A percentile compares a stretch with the other conserved stretches of the same genome.
Conservation (phyloP, 495 filamentous ascomycete genomes). For the Penicillium tannophilum region DNA sequence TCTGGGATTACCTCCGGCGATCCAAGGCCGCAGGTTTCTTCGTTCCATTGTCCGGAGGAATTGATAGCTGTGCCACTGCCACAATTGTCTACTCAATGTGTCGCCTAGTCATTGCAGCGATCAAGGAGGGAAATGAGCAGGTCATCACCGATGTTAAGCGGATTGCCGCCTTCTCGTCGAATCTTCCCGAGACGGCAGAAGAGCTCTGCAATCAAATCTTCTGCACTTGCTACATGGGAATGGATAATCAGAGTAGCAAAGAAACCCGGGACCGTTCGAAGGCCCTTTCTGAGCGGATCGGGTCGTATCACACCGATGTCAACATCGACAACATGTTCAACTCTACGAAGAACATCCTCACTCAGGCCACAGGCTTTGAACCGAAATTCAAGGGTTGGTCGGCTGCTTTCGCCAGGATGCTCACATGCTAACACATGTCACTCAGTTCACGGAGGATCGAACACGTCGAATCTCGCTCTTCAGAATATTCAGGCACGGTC, state of each 20-base stretch:
- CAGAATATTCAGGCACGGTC: conserved; percentile 18
- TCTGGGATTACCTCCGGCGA: conserved; percentile 81
- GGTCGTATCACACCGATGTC: conserved; percentile 16
- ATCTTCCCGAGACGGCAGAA: conserved; percentile 15
- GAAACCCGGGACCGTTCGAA: conserved; percentile 13
- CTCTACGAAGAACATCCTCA: conserved; percentile 17
- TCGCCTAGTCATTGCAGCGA: conserved; percentile 66
- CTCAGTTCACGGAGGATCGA: conserved; percentile 13
- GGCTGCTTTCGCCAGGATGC: not conserved
- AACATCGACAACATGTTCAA: conserved; percentile 15
- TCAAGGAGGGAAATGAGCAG: conserved; percentile 33
- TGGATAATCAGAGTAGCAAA: conserved; percentile 17
- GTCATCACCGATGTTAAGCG: conserved; percentile 18
- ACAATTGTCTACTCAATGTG: conserved; percentile 77
- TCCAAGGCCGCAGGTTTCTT: conserved; percentile 60
- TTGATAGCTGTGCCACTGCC: conserved; percentile 59
- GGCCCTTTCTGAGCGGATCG: conserved; percentile 10
- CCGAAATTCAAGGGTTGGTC: conserved; percentile 16
- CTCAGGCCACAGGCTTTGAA: conserved; percentile 13
- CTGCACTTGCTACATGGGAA: conserved; percentile 16
- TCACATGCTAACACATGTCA: not conserved
- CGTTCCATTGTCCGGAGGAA: conserved; percentile 66
- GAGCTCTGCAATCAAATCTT: conserved; percentile 18
- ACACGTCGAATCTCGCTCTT: conserved; percentile 13
- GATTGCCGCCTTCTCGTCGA: conserved; percentile 12